These are phyloP conservation scores for Saturnispora quitensis DNA, from an alignment of 805 yeast species.

Conservation along the genomic window DNA sequence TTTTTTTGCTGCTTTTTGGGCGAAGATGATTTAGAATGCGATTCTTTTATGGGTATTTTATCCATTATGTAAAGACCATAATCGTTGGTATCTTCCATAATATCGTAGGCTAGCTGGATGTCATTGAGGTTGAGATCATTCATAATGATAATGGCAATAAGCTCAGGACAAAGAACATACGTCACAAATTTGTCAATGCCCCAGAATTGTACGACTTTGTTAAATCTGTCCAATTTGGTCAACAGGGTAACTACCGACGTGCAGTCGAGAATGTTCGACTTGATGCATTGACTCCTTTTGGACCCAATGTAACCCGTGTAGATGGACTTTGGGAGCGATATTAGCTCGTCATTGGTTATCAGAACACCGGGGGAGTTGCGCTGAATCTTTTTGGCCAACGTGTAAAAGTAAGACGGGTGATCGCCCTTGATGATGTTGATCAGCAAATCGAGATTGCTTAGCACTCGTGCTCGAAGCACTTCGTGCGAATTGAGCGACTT, in stretches of 20 bases:
- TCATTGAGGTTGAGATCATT: constrained; percentile 32
- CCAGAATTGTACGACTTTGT: constrained; percentile 52
- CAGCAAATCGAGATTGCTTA: constrained; percentile 8
- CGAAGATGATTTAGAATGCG: neutral
- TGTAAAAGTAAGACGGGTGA: constrained; percentile 40
- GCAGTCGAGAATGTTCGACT: neutral
- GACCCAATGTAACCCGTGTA: constrained; percentile 60
- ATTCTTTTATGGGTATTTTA: constrained; percentile 7
- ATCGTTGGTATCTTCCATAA: constrained; percentile 37
- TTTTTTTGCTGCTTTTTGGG: neutral
- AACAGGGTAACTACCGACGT: constrained; percentile 19
- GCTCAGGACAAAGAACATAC: constrained; percentile 56
- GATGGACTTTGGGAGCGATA: constrained; percentile 35
- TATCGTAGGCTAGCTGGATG: constrained; percentile 37
- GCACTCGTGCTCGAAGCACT: constrained; percentile 7
- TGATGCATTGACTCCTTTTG: constrained; percentile 26
- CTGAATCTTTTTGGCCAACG: constrained; percentile 36
- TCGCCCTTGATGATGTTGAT: constrained; percentile 30
- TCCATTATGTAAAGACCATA: constrained; percentile 30
- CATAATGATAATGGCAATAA: constrained; percentile 41
- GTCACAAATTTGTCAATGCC: constrained; percentile 44
- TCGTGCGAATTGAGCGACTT: constrained; percentile 7
- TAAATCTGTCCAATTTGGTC: constrained; percentile 20
- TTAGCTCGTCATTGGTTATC: constrained; percentile 39
- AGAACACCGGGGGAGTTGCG: constrained; percentile 32